These are phyloP conservation scores for Deinandra increscens DNA, from an alignment of 129 eudicot species.

Conservation along the genomic window DNA sequence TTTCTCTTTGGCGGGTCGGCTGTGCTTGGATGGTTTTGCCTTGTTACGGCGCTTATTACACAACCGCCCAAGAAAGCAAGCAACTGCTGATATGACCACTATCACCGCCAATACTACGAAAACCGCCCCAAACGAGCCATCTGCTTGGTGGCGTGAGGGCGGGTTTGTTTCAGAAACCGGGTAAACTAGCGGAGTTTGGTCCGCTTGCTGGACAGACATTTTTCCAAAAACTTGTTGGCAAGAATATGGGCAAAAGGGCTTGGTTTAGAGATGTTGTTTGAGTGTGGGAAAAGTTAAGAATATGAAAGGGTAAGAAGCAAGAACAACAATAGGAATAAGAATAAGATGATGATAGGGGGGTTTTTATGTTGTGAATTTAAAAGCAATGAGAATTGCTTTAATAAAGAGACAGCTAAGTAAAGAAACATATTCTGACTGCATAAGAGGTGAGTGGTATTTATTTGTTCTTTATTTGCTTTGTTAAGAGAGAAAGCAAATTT, in stretches of 20 bases:
- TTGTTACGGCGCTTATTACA: conserved; percentile 36
- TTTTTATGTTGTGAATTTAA: conserved; percentile 42
- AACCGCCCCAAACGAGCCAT: conserved; percentile 44
- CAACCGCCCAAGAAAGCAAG: conserved; percentile 42
- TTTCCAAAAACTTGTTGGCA: conserved; percentile 10
- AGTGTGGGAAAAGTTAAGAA: conserved; percentile 32
- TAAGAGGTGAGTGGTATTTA: conserved; percentile 32
- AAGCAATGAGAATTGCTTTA: conserved; percentile 41
- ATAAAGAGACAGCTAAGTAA: conserved; percentile 26
- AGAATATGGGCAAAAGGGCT: not conserved
- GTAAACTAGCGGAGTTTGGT: conserved; percentile 34
- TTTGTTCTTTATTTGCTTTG: conserved; percentile 42
- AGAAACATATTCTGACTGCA: conserved; percentile 37
- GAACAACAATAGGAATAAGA: conserved; percentile 35
- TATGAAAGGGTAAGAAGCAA: conserved; percentile 26
- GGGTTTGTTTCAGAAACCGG: conserved; percentile 38
- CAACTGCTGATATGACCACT: conserved; percentile 42
- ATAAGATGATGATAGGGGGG: conserved; percentile 24
- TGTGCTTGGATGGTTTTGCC: conserved; percentile 31
- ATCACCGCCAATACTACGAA: conserved; percentile 43
- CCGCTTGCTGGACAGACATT: conserved; percentile 26
- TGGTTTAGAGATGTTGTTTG: conserved; percentile 19
- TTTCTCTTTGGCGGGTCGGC: conserved; percentile 34
- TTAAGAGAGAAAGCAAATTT: conserved; percentile 45
- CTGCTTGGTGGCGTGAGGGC: conserved; percentile 22